Conservation (phyloP, 2,329 filamentous ascomycete genomes). For the Xylariaceae sp. region DNA sequence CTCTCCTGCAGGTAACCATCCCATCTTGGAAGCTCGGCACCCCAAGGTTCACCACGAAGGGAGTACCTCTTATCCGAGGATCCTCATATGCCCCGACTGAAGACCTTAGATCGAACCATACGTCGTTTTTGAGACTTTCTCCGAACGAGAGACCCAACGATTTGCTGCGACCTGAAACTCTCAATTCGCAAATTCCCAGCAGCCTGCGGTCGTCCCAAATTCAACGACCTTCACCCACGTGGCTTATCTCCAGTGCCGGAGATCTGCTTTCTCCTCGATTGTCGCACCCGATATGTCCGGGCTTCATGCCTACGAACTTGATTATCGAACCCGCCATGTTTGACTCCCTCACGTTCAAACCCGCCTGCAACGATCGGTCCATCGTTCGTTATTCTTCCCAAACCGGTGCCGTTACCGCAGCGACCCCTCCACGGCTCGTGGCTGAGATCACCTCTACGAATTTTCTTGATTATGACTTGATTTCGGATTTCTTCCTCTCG, state of each 20-base stretch:
- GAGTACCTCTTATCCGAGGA: conserved; percentile 73
- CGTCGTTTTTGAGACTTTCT: conserved; percentile 44
- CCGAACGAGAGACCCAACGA: conserved; percentile 31
- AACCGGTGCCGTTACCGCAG: conserved; percentile 76
- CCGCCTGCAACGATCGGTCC: conserved; percentile 71
- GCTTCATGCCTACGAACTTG: conserved; percentile 48
- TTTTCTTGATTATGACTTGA: conserved; percentile 93
- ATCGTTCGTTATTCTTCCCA: conserved; percentile 78
- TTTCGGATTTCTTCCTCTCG: conserved; percentile 97
- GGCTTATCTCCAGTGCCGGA: conserved; percentile 13
- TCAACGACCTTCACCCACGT: conserved; percentile 27
- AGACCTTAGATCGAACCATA: conserved; percentile 63
- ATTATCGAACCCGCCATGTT: conserved; percentile 74
- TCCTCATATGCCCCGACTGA: conserved; percentile 79
- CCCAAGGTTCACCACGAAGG: conserved; percentile 73
- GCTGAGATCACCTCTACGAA: conserved; percentile 95
- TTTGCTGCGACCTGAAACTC: conserved; percentile 28
- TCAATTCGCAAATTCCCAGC: conserved; percentile 36
- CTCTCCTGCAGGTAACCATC: conserved; percentile 70
- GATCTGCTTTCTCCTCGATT: conserved; percentile 34
- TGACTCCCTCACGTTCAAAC: conserved; percentile 75
- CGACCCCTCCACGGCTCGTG: conserved; percentile 85
- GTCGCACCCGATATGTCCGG: conserved; percentile 42
- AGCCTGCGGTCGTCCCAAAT: conserved; percentile 38
- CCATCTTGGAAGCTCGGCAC: conserved; percentile 82